Evolutionary conservation across 164 flowering plant genomes (phyloP).

Genomic region (Paratinospora sagittata): DNA sequence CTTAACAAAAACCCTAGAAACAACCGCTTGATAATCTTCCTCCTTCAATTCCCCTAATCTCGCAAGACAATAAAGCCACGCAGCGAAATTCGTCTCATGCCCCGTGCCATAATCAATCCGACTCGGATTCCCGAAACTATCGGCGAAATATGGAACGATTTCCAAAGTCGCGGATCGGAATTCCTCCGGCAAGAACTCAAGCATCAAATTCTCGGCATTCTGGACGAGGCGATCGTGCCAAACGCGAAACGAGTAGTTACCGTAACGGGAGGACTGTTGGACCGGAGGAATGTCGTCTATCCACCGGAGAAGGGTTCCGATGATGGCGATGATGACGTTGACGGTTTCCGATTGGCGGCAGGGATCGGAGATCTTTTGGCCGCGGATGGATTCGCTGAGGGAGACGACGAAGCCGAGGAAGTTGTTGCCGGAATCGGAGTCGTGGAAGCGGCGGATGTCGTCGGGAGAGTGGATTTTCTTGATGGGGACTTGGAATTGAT

Average conservation of each 20-base stretch:
- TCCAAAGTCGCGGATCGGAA: conserved; percentile 17
- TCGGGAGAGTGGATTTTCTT: conserved; percentile 58
- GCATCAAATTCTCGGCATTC: conserved; percentile 19
- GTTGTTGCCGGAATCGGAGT: conserved; percentile 43
- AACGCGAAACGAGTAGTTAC: conserved; percentile 59
- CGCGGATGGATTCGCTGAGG: conserved; percentile 62
- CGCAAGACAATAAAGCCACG: conserved; percentile 34
- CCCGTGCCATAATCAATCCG: conserved; percentile 42
- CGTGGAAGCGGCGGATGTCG: conserved; percentile 55
- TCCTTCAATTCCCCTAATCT: conserved; percentile 41
- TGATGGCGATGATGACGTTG: conserved; percentile 29
- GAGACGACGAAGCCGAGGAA: conserved; percentile 82
- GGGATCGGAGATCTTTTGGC: conserved; percentile 64
- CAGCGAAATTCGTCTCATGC: conserved; percentile 34
- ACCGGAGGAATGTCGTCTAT: conserved; percentile 74
- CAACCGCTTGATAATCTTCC: conserved; percentile 46
- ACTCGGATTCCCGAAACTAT: conserved; percentile 30
- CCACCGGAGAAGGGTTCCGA: conserved; percentile 44
- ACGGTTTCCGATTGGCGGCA: conserved; percentile 46
- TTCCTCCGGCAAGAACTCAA: conserved; percentile 18
- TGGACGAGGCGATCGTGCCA: conserved; percentile 60
- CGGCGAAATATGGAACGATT: conserved; percentile 26
- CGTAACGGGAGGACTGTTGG: conserved; percentile 65
- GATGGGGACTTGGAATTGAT: conserved; percentile 46
- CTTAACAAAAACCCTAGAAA: conserved; percentile 65